These are phyloP conservation scores for Dactylellina cionopaga DNA, from an alignment of 2,329 filamentous ascomycete species.

Conservation along the genomic window DNA sequence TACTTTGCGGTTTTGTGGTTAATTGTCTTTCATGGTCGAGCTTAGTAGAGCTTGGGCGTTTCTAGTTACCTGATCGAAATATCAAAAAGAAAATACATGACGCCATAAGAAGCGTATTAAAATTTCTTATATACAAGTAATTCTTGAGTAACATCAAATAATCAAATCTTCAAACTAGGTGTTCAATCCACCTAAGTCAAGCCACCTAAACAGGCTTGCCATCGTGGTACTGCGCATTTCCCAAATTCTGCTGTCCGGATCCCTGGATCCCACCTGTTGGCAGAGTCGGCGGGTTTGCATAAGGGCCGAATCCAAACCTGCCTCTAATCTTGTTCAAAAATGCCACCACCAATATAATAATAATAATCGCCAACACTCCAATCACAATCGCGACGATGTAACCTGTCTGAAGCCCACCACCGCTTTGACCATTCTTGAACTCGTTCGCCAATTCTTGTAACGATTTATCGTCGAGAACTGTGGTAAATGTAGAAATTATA, in stretches of 20 bases:
- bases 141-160: too few species aligned
- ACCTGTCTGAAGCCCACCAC: slow-evolving; percentile 23
- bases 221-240: neutral
- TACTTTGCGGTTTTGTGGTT: too few species aligned
- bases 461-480: slow-evolving; percentile 12
- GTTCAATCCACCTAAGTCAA: too few species aligned
- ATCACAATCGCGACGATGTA: slow-evolving; percentile 30
- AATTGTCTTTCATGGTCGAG: too few species aligned
- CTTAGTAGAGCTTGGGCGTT: too few species aligned
- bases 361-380: slow-evolving; percentile 25
- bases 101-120: too few species aligned
- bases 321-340: slow-evolving; percentile 41
- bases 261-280: slow-evolving; percentile 37
- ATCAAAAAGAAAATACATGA: too few species aligned
- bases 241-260: neutral
- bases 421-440: neutral
- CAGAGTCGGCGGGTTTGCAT: neutral
- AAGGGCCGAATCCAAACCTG: slow-evolving; percentile 34
- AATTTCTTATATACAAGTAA: too few species aligned
- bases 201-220: neutral
- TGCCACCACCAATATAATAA: slow-evolving; percentile 15
- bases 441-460: slow-evolving; percentile 4
- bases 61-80: too few species aligned
- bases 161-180: too few species aligned
- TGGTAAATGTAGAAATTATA: slow-evolving; percentile 27